A percentile compares a stretch with the other conserved stretches of the same genome.
These are phyloP conservation scores for Yarrowia yakushimensis DNA, from an alignment of 805 yeast genomes.

Conservation along the genomic window DNA sequence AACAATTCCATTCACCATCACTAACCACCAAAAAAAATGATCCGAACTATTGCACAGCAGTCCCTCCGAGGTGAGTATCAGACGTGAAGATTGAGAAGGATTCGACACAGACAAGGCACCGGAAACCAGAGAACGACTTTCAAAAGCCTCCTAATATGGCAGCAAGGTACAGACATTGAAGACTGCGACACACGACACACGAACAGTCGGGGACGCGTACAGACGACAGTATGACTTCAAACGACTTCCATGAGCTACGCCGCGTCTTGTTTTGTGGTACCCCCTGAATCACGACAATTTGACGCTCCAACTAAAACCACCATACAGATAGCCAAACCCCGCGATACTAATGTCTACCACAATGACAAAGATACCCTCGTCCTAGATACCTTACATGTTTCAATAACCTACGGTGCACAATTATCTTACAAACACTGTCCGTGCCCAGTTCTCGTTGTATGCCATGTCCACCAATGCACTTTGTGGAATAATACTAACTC, in stretches of 20 bases:
- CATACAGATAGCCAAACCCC: background rate
- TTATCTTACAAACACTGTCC: background rate
- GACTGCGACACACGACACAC: too few species aligned
- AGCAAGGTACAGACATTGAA: too few species aligned
- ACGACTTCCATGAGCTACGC: background rate
- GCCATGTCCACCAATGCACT: background rate
- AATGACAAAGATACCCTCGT: background rate
- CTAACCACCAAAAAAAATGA: conserved; percentile 21
- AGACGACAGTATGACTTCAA: background rate
- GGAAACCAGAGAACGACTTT: background rate
- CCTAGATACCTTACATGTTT: background rate
- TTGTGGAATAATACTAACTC: background rate
- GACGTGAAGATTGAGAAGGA: background rate
- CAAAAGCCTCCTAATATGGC: background rate
- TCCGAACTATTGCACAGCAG: conserved; percentile 26
- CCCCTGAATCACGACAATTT: background rate
- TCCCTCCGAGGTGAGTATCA: conserved; percentile 23
- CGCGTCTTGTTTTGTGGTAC: background rate
- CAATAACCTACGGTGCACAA: background rate
- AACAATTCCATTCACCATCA: conserved; percentile 8
- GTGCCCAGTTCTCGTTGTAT: too few species aligned
- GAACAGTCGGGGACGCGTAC: background rate
- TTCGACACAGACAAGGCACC: background rate
- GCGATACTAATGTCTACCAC: background rate
- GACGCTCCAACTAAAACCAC: background rate